A percentile compares a stretch with the other conserved stretches of the same genome.
These are phyloP conservation scores for Aspergillus steynii DNA, from an alignment of 495 filamentous ascomycete genomes.

Conservation along the genomic window DNA sequence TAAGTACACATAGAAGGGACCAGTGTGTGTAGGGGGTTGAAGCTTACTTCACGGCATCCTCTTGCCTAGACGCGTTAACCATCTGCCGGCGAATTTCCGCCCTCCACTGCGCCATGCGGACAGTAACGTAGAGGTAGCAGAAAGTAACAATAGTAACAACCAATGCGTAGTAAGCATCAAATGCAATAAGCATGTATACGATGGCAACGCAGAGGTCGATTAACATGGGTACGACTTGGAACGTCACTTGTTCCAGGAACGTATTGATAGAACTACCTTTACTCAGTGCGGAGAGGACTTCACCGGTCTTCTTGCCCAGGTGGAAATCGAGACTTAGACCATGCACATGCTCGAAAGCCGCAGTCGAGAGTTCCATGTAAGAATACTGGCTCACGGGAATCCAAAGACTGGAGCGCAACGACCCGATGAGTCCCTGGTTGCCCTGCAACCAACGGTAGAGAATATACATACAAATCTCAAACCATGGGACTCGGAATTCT, in stretches of 20 bases:
- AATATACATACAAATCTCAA: conserved; percentile 74
- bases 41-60: conserved; percentile 83
- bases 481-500: conserved; percentile 60
- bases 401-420: conserved; percentile 80
- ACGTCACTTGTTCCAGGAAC: conserved; percentile 93
- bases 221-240: conserved; percentile 92
- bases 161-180: conserved; percentile 90
- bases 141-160: conserved; percentile 92
- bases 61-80: conserved; percentile 89
- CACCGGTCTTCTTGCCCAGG: conserved; percentile 92
- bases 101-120: conserved; percentile 92
- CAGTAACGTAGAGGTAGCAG: conserved; percentile 91
- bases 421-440: conserved; percentile 80
- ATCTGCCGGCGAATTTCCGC: conserved; percentile 87
- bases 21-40: neutral
- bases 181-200: conserved; percentile 75
- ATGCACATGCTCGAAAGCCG: conserved; percentile 96
- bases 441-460: conserved; percentile 84
- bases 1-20: conserved; percentile 45
- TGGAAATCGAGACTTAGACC: conserved; percentile 94
- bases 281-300: conserved; percentile 90
- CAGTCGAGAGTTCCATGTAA: conserved; percentile 89
- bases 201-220: conserved; percentile 87
- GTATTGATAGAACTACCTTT: conserved; percentile 96
- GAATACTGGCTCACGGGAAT: conserved; percentile 96